phyloP scores from a whole-genome alignment of 371 early-diverging fungal species.

The Lichtheimia ramosa region DNA sequence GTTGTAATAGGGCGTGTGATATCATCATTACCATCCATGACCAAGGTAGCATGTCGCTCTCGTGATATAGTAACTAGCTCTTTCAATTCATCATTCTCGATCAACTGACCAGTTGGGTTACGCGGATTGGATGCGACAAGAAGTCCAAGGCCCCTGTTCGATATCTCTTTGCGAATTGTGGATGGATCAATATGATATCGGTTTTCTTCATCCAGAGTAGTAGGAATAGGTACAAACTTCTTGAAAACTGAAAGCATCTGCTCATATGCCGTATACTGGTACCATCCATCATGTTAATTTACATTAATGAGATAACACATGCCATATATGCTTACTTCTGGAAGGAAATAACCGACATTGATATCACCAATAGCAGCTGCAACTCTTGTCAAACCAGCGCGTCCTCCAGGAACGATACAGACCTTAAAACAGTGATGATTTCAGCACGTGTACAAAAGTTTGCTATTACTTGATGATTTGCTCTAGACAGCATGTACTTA shows the following conservation, averaged over 20 bases:
- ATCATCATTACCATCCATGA: conserved; percentile 33
- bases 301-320: not conserved
- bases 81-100: conserved; percentile 40
- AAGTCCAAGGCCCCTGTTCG: conserved; percentile 43
- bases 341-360: conserved; percentile 55
- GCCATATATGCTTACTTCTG: conserved; percentile 27
- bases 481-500: conserved; percentile 10
- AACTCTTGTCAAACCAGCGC: conserved; percentile 53
- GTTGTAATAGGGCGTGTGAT: not conserved
- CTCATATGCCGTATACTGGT: conserved; percentile 47
- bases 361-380: conserved; percentile 51
- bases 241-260: conserved; percentile 52
- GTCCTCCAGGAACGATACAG: conserved; percentile 55
- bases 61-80: conserved; percentile 38
- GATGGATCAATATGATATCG: conserved; percentile 43
- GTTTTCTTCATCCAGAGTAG: conserved; percentile 40
- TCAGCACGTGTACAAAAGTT: not conserved
- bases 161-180: conserved; percentile 41
- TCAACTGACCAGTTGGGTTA: conserved; percentile 51
- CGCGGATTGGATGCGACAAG: conserved; percentile 50
- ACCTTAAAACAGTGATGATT: conserved; percentile 17
- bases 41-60: conserved; percentile 41
- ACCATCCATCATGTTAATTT: not conserved
- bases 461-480: not conserved
- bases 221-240: conserved; percentile 54